Evolutionary conservation across 345 rosid species (phyloP).

Genomic region (Citrus maxima): DNA sequence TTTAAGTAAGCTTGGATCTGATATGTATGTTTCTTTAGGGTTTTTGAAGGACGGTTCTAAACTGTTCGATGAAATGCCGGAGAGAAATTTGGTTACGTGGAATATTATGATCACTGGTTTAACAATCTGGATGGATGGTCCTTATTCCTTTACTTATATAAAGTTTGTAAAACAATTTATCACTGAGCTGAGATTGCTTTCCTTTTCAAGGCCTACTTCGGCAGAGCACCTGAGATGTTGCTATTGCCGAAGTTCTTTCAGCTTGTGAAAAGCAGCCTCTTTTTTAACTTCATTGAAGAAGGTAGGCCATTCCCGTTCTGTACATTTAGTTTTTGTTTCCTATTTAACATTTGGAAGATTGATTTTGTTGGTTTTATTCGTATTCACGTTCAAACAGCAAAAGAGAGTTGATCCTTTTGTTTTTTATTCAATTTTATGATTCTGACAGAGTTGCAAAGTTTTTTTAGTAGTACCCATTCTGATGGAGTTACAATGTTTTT

Average conservation of each 20-base stretch:
- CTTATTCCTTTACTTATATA: not conserved
- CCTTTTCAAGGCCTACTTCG: not conserved
- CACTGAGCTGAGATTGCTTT: not conserved
- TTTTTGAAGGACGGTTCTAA: not conserved
- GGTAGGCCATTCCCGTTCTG: not conserved
- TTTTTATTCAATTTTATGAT: no score
- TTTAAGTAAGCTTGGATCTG: no score
- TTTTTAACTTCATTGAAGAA: not conserved
- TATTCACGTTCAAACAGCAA: not conserved
- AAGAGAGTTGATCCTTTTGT: not conserved
- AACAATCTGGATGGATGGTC: not conserved
- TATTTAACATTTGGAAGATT: not conserved
- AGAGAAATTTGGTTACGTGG: slow-evolving; percentile 48
- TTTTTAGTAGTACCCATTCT: no score
- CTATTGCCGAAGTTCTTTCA: not conserved
- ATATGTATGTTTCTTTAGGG: slow-evolving; percentile 40
- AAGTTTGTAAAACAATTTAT: not conserved
- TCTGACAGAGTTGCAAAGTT: not conserved
- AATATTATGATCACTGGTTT: slow-evolving; percentile 78
- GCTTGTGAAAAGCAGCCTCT: not conserved
- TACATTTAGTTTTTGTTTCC: not conserved
- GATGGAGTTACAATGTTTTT: not conserved
- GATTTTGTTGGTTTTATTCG: no score
- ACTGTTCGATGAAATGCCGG: no score
- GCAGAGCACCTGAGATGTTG: not conserved